Conservation (phyloP, 192 early-diverging fungal genomes). For the Fimicolochytrium jonesii region DNA sequence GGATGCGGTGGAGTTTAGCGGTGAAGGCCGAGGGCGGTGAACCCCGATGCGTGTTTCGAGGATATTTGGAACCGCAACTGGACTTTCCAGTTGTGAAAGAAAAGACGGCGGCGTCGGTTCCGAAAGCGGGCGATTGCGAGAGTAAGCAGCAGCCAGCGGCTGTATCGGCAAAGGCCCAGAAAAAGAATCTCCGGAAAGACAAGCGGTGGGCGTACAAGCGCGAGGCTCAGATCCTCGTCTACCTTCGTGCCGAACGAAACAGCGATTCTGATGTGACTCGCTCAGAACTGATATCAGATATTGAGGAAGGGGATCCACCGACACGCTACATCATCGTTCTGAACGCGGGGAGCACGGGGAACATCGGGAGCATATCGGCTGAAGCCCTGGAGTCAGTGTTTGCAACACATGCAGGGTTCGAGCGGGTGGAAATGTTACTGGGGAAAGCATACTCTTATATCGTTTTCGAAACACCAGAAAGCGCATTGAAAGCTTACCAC, state of each 20-base stretch:
- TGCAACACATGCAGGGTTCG: conserved; percentile 24
- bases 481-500: conserved; percentile 25
- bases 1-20: background rate
- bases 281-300: background rate
- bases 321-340: conserved; percentile 7
- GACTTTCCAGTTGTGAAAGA: too few relatives aligned
- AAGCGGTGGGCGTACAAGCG: too few relatives aligned
- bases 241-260: too few relatives aligned
- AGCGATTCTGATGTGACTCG: background rate
- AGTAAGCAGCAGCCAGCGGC: too few relatives aligned
- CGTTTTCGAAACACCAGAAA: conserved; percentile 19
- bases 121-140: too few relatives aligned
- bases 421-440: conserved; percentile 29
- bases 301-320: background rate
- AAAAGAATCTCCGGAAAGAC: too few relatives aligned
- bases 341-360: conserved; percentile 20
- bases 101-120: too few relatives aligned
- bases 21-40: too few relatives aligned
- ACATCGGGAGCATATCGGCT: conserved; percentile 26
- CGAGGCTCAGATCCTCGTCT: too few relatives aligned
- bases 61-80: too few relatives aligned
- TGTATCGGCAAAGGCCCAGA: too few relatives aligned
- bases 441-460: conserved; percentile 46
- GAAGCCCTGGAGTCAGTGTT: conserved; percentile 34
- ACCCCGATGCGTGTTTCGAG: too few relatives aligned